A percentile compares a stretch with the other conserved stretches of the same genome.
Conservation (phyloP, 768 basidiomycete species). For the Suillus variegatus region DNA sequence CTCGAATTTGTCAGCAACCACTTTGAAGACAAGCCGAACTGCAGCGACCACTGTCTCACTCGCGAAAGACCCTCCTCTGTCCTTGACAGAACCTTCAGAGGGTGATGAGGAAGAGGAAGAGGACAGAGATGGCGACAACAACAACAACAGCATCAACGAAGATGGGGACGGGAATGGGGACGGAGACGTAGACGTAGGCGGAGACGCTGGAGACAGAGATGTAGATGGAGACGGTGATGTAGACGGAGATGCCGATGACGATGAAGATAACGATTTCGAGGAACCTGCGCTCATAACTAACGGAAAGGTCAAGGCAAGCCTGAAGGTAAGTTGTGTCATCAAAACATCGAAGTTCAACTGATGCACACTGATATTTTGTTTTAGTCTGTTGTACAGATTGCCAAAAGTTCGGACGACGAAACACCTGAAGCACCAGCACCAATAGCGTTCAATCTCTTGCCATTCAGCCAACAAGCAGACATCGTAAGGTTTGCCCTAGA, state of each 20-base stretch:
- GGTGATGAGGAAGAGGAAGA: neutral
- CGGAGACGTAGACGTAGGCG: no score
- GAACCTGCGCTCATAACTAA: no score
- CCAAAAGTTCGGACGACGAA: neutral
- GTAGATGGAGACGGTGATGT: no score
- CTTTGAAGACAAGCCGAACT: neutral
- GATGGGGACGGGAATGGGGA: no score
- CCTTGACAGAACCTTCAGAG: neutral
- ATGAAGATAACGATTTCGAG: no score
- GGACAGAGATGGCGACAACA: no score
- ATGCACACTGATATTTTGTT: neutral
- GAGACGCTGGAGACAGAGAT: no score
- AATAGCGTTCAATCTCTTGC: neutral
- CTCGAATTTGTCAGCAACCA: no score
- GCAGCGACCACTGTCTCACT: neutral
- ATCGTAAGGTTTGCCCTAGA: neutral
- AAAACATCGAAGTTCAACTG: neutral
- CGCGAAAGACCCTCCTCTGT: neutral
- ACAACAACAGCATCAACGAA: no score
- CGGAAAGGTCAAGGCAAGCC: no score
- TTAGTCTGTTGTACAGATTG: neutral
- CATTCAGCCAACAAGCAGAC: neutral
- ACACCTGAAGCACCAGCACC: neutral
- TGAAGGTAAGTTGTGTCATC: no score
- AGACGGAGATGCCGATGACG: no score